phyloP scores from a whole-genome alignment of 768 basidiomycete species.

The Clitopilus passeckerianus region DNA sequence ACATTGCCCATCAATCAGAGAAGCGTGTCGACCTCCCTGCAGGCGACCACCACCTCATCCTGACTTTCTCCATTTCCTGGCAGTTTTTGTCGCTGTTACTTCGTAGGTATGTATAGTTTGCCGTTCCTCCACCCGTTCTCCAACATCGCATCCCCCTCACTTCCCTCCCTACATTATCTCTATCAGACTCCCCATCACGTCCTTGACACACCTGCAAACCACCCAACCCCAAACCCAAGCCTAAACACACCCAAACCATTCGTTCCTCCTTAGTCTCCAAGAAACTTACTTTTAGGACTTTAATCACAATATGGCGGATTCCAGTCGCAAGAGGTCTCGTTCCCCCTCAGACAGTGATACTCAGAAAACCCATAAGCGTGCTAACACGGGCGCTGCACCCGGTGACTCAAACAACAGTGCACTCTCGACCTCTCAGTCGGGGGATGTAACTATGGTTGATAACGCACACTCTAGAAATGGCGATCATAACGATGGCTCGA shows the following conservation, averaged over 20 bases:
- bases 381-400: conserved; percentile 71
- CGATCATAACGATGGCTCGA: conserved; percentile 59
- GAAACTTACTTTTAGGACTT: conserved; percentile 35
- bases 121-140: conserved; percentile 27
- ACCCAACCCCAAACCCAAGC: conserved; percentile 34
- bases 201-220: conserved; percentile 22
- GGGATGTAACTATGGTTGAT: conserved; percentile 68
- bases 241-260: conserved; percentile 30
- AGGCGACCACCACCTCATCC: background rate
- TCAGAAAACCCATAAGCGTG: conserved; percentile 77
- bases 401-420: conserved; percentile 55
- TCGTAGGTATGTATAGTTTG: conserved; percentile 18
- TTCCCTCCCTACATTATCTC: conserved; percentile 44
- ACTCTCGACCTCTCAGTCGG: conserved; percentile 35
- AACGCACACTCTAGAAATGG: conserved; percentile 37
- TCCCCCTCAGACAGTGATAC: conserved; percentile 79
- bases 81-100: background rate
- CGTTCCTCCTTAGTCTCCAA: conserved; percentile 23
- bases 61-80: background rate
- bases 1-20: background rate
- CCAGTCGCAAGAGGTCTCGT: conserved; percentile 81
- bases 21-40: background rate
- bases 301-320: conserved; percentile 83
- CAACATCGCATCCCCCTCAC: conserved; percentile 61
- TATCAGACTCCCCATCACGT: conserved; percentile 42